Base-by-base conservation (phyloP, 371 early-diverging fungal genomes). In the Syncephalastrum monosporum region DNA sequence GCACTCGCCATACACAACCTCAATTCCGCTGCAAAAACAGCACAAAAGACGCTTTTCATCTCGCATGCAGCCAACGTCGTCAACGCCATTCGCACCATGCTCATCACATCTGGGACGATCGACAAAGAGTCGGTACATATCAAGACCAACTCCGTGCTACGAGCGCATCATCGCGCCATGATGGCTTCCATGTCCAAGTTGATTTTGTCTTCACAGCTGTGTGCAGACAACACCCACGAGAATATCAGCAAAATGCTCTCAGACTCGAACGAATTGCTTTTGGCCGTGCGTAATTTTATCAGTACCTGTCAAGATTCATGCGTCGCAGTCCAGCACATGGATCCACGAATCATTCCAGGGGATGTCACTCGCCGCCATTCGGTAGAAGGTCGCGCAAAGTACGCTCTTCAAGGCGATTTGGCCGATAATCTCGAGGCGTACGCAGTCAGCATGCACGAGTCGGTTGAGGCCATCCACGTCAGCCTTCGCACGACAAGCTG, bases 121-220 rank as follows among this genome's bases (percentile, higher is more conserved):
- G 85, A 84, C 16, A 83, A 83, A 54, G 89, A 91, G 33, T 75
- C 88, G 0, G 65, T 81, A 4, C 64, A 82, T 52, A 79, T 91
- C 60, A 80, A 83, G 38, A 71, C 79, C 16, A 85, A 90, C 63
- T 67, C 77, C 15, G 65, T 79, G 13, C 76, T 96, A 21, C 81
- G 87, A 60, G 73, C 81, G 41, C 86, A 91, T 62, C 91, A 96
- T 72, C 83, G 87, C 3, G 83, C 86, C 38, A 83, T 96, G 56
- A 89, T 91, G 82, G 85, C 86, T 4, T 69, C 90, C 2, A 75
- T 95, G 49, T 88, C 91, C 21, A 92, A 91, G 55, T 71, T 97
- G 38, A 83, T 93, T 14, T 76, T 96, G 17, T 84, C 93, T 10
- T 86, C 94, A 5, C 91, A 94, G 56, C 77, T 90, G 10, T 92